Percentiles rank a stretch among this genome's conserved stretches.
phyloP scores from a whole-genome alignment of 2,329 filamentous ascomycete genomes.

The Lachnellula subtilissima region DNA sequence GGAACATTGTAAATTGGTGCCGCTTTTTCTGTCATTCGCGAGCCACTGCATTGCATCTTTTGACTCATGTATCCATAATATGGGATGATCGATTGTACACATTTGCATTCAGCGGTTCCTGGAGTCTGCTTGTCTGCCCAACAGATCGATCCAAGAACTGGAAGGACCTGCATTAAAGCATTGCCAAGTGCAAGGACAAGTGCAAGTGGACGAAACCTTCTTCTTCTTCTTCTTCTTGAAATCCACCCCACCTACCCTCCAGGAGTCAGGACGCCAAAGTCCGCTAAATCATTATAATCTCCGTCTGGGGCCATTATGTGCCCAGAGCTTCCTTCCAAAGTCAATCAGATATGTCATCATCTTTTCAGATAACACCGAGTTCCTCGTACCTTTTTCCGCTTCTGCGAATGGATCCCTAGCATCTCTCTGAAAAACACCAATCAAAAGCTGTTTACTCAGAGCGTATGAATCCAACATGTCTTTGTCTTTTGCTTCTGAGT shows the following conservation, averaged over 20 bases:
- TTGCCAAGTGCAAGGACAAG: not conserved
- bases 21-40: not conserved
- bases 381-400: not conserved
- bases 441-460: not conserved
- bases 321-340: slow-evolving; percentile 3
- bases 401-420: not conserved
- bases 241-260: not conserved
- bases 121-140: not conserved
- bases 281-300: slow-evolving; percentile 6
- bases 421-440: not conserved
- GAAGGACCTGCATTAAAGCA: slow-evolving; percentile 2
- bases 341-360: not conserved
- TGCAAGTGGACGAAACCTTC: too few species aligned
- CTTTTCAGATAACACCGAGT: not conserved
- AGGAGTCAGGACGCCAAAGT: not conserved
- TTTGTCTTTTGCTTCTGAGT: not conserved
- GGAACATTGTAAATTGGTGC: too few species aligned
- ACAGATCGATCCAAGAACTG: slow-evolving; percentile 1
- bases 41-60: not conserved
- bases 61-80: not conserved
- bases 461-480: not conserved
- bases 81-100: not conserved
- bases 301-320: not conserved
- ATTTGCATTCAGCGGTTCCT: not conserved
- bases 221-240: not conserved